These are phyloP conservation scores for Dactylellina parvicollis DNA, from an alignment of 2,329 filamentous ascomycete species.

Conservation along the genomic window DNA sequence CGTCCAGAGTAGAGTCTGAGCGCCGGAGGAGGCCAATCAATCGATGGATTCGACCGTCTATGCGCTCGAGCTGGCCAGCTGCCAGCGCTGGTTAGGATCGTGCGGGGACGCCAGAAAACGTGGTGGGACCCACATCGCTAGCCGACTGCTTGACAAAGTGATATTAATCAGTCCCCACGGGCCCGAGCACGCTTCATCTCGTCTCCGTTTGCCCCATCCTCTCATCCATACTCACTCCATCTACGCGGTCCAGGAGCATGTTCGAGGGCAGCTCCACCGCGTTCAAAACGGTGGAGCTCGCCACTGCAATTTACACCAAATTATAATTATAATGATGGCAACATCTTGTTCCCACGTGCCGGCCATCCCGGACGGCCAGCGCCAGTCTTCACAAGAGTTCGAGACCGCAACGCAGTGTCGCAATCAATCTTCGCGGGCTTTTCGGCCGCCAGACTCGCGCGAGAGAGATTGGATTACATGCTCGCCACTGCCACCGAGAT, in stretches of 20 bases:
- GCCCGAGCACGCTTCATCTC: constrained; percentile 35
- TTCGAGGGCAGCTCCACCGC: not conserved
- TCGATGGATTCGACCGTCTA: no score
- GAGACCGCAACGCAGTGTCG: no score
- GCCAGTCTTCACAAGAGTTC: no score
- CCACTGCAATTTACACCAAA: constrained; percentile 41
- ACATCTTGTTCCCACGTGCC: constrained; percentile 21
- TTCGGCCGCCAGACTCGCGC: no score
- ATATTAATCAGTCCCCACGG: no score
- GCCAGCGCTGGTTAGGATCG: no score
- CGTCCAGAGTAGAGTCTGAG: not conserved
- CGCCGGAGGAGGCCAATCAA: not conserved
- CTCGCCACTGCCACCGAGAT: no score
- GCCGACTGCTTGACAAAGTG: no score
- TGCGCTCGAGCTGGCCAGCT: no score
- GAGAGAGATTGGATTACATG: no score
- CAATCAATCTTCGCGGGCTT: no score
- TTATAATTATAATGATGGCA: constrained; percentile 11
- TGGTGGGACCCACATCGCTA: not conserved
- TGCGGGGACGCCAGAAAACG: constrained; percentile 26
- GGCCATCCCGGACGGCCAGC: not conserved
- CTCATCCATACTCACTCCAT: constrained; percentile 9
- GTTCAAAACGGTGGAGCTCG: constrained; percentile 18
- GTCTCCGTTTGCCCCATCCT: not conserved
- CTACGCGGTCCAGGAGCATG: no score